Evolutionary conservation across 208 protist genomes (phyloP), one percentile per base, ranked within the genome.

Genomic region (Tritrichomonas musculus): DNA sequence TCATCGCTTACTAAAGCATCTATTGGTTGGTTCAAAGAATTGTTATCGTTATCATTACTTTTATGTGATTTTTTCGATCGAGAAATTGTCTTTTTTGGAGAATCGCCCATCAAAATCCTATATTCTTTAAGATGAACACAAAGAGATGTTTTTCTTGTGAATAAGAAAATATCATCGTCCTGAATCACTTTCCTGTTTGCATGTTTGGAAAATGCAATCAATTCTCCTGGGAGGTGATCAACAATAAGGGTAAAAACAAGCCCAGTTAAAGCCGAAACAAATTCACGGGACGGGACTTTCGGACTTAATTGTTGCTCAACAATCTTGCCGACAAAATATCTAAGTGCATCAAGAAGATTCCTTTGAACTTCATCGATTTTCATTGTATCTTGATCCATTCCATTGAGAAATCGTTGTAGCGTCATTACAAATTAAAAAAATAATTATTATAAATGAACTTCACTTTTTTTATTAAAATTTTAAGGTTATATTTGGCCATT

Each of bases 271-370:
- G 77, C 77, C 11, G 77, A 88, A 5, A 88, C 77, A 44, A 88
- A 53, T 88, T 88, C 77, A 88, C 44, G 77, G 1, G 47, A 57
- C 11, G 77, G 77, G 1, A 50, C 77, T 88, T 88, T 88, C 1
- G 77, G 77, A 57, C 11, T 57, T 57, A 88, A 11, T 39, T 88
- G 77, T 39, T 88, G 77, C n/a, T 88, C 77, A 60, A 53, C 41
- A 88, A 88, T 88, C 39, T 88, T 88, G 53, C 77, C 77, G 13
- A 47, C 47, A 39, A 88, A 88, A 57, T 39, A 88, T 39, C 77
- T 4, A 33, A 88, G 47, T 20, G 77, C 77, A 30, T 88, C 47
- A 44, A 88, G 44, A 33, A 88, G 27, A 57, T 88, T 49, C 11
- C 47, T 25, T 39, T 88, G 14, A 88, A 33, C 41, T 33, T 49